Conservation (phyloP, 306 rosid species). For the Gastrolobium bilobum region DNA sequence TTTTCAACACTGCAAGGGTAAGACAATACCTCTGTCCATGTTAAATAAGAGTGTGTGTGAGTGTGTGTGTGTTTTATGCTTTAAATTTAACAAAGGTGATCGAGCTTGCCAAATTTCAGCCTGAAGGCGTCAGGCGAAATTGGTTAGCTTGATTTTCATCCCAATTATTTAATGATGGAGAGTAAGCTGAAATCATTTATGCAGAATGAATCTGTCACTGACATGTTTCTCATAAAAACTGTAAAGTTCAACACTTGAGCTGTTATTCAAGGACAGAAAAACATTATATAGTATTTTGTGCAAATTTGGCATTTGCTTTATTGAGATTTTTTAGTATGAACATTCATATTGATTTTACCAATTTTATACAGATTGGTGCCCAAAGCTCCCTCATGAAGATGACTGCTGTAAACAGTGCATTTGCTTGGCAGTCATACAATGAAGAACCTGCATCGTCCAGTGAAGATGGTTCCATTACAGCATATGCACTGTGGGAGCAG, state of each 20-base stretch:
- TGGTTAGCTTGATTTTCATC: too few relatives aligned
- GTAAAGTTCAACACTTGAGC: background rate
- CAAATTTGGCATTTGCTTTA: background rate
- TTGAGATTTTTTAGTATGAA: constrained; percentile 5
- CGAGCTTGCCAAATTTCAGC: too few relatives aligned
- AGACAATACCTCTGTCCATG: constrained; percentile 32
- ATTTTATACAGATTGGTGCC: constrained; percentile 62
- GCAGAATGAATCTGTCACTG: background rate
- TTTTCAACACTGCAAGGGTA: constrained; percentile 92
- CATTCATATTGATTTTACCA: constrained; percentile 29
- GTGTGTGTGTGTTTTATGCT: background rate
- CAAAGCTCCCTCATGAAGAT: constrained; percentile 65
- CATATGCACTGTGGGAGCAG: constrained; percentile 80
- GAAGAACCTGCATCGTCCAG: constrained; percentile 78
- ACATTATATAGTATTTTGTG: background rate
- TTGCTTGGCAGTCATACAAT: constrained; percentile 78
- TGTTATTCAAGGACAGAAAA: constrained; percentile 23
- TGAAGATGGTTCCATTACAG: constrained; percentile 57
- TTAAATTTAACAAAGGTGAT: background rate
- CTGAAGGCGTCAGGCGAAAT: too few relatives aligned
- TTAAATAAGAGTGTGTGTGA: background rate
- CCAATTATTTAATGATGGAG: background rate
- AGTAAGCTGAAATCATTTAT: background rate
- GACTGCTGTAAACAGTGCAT: constrained; percentile 60
- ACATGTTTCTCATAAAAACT: constrained; percentile 7